phyloP scores from a whole-genome alignment of 176 grass and related monocot species.

The Pharus latifolius region DNA sequence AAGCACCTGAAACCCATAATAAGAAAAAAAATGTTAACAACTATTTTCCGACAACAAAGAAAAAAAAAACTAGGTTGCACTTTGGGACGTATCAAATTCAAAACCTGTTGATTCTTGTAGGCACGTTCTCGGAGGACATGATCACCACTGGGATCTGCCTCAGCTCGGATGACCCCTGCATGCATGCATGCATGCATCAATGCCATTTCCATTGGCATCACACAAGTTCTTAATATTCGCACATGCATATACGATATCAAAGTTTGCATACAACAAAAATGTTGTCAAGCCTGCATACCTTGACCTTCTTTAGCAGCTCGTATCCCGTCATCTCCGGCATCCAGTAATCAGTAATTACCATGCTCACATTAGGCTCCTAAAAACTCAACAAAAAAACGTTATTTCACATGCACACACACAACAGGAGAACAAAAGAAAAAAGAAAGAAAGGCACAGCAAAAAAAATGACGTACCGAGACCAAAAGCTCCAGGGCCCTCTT shows the following conservation, averaged over 20 bases:
- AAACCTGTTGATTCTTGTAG: constrained; percentile 62
- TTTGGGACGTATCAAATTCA: too few species aligned
- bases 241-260: too few species aligned
- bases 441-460: background rate
- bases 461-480: constrained; percentile 31
- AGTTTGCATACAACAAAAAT: background rate
- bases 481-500: constrained; percentile 81
- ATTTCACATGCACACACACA: background rate
- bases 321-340: constrained; percentile 99
- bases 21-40: background rate
- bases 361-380: constrained; percentile 78
- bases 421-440: background rate
- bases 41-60: background rate
- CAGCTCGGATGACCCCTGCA: constrained; percentile 64
- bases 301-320: constrained; percentile 81
- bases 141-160: constrained; percentile 87
- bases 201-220: too few species aligned
- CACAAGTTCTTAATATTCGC: too few species aligned
- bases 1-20: constrained; percentile 28
- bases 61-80: too few species aligned
- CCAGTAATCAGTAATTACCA: constrained; percentile 98
- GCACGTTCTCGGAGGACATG: constrained; percentile 92
- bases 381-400: background rate
- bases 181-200: background rate
- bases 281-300: constrained; percentile 16